Evolutionary conservation across 768 basidiomycete genomes (phyloP).

Genomic region (Hygrocybe punicea): DNA sequence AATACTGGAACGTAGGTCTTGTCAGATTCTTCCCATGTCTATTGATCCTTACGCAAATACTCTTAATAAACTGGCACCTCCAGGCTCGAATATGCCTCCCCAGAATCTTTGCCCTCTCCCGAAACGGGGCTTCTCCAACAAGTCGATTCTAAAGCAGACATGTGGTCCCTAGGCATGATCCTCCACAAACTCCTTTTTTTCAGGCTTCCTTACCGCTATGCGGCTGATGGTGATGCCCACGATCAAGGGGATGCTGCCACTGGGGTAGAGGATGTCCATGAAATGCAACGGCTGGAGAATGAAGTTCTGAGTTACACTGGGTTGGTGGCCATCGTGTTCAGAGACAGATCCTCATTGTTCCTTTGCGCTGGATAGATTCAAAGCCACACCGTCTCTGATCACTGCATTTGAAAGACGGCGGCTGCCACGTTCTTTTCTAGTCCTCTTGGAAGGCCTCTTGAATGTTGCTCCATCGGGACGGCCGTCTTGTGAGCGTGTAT

Average conservation of each 20-base stretch:
- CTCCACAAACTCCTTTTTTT: slow-evolving; percentile 92
- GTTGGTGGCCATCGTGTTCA: slow-evolving; percentile 35
- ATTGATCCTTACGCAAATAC: background rate
- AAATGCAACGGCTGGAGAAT: slow-evolving; percentile 64
- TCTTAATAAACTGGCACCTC: background rate
- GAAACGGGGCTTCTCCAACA: slow-evolving; percentile 62
- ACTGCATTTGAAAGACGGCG: slow-evolving; percentile 66
- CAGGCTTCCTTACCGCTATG: slow-evolving; percentile 77
- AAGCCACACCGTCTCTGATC: slow-evolving; percentile 48
- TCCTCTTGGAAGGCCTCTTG: slow-evolving; percentile 70
- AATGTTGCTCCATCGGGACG: slow-evolving; percentile 57
- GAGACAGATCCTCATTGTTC: background rate
- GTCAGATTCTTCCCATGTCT: background rate
- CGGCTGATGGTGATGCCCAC: slow-evolving; percentile 53
- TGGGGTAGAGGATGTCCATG: slow-evolving; percentile 50
- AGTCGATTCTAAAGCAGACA: slow-evolving; percentile 85
- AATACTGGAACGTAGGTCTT: slow-evolving; percentile 90
- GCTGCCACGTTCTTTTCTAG: slow-evolving; percentile 65
- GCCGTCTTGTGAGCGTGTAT: slow-evolving; percentile 70
- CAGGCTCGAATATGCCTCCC: slow-evolving; percentile 84
- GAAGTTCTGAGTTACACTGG: slow-evolving; percentile 77
- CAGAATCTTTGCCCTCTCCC: slow-evolving; percentile 76
- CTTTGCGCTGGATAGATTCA: slow-evolving; percentile 38
- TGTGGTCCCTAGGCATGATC: slow-evolving; percentile 98
- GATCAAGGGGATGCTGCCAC: slow-evolving; percentile 37